Base-by-base conservation (phyloP, 305 asterid species). In the Coffea humblotiana region DNA sequence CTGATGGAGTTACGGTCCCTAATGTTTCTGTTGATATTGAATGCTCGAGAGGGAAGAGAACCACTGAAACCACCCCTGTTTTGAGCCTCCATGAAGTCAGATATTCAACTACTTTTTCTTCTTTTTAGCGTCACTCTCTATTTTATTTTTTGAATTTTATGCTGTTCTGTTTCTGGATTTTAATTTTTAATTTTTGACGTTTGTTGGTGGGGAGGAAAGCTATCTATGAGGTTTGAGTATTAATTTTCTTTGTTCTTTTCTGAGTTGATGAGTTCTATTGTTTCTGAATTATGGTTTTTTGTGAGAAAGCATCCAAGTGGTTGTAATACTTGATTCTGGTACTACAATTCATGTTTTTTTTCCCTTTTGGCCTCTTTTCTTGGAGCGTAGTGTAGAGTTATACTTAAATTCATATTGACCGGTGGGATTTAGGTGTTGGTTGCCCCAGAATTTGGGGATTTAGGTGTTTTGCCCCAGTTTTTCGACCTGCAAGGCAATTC, bases 21-120 rank as follows among this genome's bases (percentile, higher is more conserved):
- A 83, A 94, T 88, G 99, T 94, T 58, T 88, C 99, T 63, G 87
- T 83, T 85, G 99, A 96, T 84, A 90, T 96, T 83, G 93, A 84
- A 32, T 88, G 87, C 82, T 85, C 89, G 51, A 64, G 4, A 27
- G 98, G 91, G 21, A 66, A 71, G 69, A 85, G 81, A 80, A 85
- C 66, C 72, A 82, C 85, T 56, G 93, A 88, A 83, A 84, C 80
- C 78, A 94, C 97, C 63, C 92, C 91, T 64, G 97, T 96, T 79
- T 88, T 77, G 81, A 88, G 84, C 89, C 94, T 96, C 87, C 93
- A 86, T 74, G 97, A 96, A 97, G 99, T 94, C 76, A 75, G 64
- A 32, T 67, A 3, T 63, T 78, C 19, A 74, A 37, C 6, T 37
- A 11, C 19, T 10, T 71, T 54, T 47, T 67, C 27, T 47, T 64